Percentiles rank a stretch among this genome's conserved stretches.
These are phyloP conservation scores for Blastocystis sp. DNA, from an alignment of 352 stramenopile genomes.

Conservation along the genomic window DNA sequence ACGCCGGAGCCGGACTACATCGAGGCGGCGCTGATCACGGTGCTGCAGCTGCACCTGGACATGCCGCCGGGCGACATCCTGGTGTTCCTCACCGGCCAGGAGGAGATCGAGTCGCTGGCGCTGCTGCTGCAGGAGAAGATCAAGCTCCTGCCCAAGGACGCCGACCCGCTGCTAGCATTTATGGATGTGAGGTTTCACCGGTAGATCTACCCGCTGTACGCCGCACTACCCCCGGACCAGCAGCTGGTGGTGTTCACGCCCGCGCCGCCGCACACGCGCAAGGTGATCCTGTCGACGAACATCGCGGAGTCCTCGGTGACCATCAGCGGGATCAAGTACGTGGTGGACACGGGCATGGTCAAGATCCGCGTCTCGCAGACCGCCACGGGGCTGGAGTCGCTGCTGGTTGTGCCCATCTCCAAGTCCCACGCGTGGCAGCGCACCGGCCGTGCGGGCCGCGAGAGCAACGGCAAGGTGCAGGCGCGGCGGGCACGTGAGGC, in stretches of 20 bases:
- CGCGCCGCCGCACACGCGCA: slow-evolving; percentile 76
- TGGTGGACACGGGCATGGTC: slow-evolving; percentile 92
- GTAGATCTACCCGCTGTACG: slow-evolving; percentile 89
- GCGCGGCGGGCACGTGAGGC: neutral
- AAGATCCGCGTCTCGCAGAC: slow-evolving; percentile 85
- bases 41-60: slow-evolving; percentile 80
- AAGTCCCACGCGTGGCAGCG: slow-evolving; percentile 86
- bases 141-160: slow-evolving; percentile 76
- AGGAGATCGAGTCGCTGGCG: slow-evolving; percentile 89
- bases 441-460: slow-evolving; percentile 81
- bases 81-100: slow-evolving; percentile 89
- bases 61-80: slow-evolving; percentile 82
- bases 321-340: slow-evolving; percentile 91
- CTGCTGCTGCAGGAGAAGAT: slow-evolving; percentile 81
- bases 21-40: slow-evolving; percentile 81
- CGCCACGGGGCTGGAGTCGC: slow-evolving; percentile 82
- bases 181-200: neutral
- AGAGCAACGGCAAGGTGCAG: slow-evolving; percentile 77
- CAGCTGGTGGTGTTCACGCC: slow-evolving; percentile 89
- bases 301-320: slow-evolving; percentile 95
- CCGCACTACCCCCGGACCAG: slow-evolving; percentile 86
- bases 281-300: slow-evolving; percentile 83
- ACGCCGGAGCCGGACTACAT: slow-evolving; percentile 84
- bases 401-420: slow-evolving; percentile 82
- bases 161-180: neutral